Evolutionary conservation across 257 asterid genomes (phyloP), one percentile per base, ranked within the genome.

Genomic region (Apocynum venetum): DNA sequence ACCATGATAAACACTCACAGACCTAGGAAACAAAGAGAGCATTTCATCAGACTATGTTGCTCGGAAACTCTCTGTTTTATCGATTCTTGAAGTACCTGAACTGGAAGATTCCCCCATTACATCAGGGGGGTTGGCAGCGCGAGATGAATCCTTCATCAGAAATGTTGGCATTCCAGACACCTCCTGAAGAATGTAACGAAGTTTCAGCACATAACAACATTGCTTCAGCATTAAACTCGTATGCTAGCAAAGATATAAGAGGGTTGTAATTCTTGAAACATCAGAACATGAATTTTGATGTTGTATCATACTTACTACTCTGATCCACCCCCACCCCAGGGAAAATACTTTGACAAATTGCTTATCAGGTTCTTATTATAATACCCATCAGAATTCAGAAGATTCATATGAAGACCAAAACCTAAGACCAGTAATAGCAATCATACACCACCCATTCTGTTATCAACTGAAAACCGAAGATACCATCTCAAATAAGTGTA

Each of bases 41-140:
- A 13, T 31, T 20, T 31, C 60, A 20, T 71, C 38, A 47, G 41
- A n/a, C 74, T 71, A 86, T 15, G 85, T 67, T 71, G 84, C 90
- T 84, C 86, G 81, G 67, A 86, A 90, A 79, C 90, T 89, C 77
- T 90, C 97, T 8, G 86, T 40, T 83, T 89, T 87, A 59, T 89
- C 97, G 49, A 89, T 89, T 78, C 87, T 88, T 52, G 91, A 89
- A 68, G 87, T 84, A 73, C 97, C 97, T 51, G 98, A 92, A 88
- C 93, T 89, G 3, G 98, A 94, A 20, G 97, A 88, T 79, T 92
- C 96, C 61, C 97, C 97, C 90, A 84, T 83, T 41, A 82, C 83
- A 67, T 90, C 95, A 68, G 93, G 86, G 68, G 93, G 61, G 81
- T 89, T 73, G 68, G 86, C 80, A 43, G 85, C 64, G 53, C 83